Conservation (phyloP, 495 filamentous ascomycete species). For the Penicillium lividum region DNA sequence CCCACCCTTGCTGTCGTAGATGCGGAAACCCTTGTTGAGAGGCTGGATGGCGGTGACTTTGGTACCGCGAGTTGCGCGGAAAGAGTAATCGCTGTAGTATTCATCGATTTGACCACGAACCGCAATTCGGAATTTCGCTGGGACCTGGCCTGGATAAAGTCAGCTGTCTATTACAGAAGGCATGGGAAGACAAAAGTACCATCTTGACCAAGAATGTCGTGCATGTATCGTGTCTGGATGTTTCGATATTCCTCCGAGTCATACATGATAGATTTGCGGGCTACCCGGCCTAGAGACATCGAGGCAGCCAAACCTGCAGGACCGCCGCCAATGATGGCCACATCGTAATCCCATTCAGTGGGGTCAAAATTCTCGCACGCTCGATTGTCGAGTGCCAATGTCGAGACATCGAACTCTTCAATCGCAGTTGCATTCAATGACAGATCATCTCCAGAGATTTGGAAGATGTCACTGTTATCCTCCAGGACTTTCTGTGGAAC, state of each 20-base stretch:
- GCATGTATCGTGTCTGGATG: conserved; percentile 12
- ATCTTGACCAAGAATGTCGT: conserved; percentile 15
- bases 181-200: background rate
- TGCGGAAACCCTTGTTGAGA: conserved; percentile 13
- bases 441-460: background rate
- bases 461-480: background rate
- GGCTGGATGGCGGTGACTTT: conserved; percentile 16
- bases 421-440: conserved; percentile 7
- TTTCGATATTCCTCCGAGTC: conserved; percentile 14
- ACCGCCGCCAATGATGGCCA: conserved; percentile 15
- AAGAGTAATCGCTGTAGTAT: conserved; percentile 12
- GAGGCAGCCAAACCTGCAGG: conserved; percentile 14
- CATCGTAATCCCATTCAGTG: conserved; percentile 13
- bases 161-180: background rate
- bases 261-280: conserved; percentile 10
- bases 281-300: conserved; percentile 11
- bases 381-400: background rate
- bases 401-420: background rate
- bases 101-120: conserved; percentile 15
- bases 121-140: conserved; percentile 9
- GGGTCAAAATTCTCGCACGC: conserved; percentile 8
- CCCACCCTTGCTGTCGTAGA: conserved; percentile 10
- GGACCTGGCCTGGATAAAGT: conserved; percentile 3
- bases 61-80: conserved; percentile 11
- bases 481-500: conserved; percentile 9